phyloP scores from a whole-genome alignment of 2,329 filamentous ascomycete genomes.

The Aspergillus sp. region DNA sequence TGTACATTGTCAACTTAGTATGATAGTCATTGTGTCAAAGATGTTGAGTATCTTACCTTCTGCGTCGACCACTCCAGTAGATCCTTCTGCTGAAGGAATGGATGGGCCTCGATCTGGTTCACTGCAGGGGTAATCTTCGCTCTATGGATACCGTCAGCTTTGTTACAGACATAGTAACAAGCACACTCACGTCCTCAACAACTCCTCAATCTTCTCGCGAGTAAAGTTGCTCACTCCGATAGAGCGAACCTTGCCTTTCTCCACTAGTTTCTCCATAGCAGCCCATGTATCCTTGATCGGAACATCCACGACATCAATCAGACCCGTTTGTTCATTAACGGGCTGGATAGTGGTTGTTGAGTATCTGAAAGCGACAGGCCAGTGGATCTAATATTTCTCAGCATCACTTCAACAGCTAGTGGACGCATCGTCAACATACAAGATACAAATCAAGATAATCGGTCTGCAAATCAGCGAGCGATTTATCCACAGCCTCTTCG shows the following conservation, averaged over 20 bases:
- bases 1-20: neutral
- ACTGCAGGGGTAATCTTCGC: conserved; percentile 28
- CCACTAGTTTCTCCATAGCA: conserved; percentile 58
- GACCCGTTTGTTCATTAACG: conserved; percentile 20
- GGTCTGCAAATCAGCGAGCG: conserved; percentile 61
- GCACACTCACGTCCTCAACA: conserved; percentile 31
- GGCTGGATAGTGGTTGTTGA: conserved; percentile 19
- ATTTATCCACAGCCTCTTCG: conserved; percentile 52
- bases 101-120: conserved; percentile 37
- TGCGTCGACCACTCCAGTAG: conserved; percentile 26
- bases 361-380: conserved; percentile 34
- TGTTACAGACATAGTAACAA: neutral
- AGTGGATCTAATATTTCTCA: conserved; percentile 38
- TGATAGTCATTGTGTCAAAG: conserved; percentile 6
- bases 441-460: conserved; percentile 69
- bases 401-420: neutral
- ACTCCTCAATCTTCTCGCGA: conserved; percentile 42
- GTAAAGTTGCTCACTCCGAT: conserved; percentile 74
- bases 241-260: conserved; percentile 60
- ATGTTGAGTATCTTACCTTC: conserved; percentile 10
- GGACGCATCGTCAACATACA: conserved; percentile 1
- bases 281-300: neutral
- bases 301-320: neutral
- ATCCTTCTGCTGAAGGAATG: conserved; percentile 33
- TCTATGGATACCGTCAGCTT: neutral